Conservation (phyloP, 768 basidiomycete genomes). For the Boletales sp. region DNA sequence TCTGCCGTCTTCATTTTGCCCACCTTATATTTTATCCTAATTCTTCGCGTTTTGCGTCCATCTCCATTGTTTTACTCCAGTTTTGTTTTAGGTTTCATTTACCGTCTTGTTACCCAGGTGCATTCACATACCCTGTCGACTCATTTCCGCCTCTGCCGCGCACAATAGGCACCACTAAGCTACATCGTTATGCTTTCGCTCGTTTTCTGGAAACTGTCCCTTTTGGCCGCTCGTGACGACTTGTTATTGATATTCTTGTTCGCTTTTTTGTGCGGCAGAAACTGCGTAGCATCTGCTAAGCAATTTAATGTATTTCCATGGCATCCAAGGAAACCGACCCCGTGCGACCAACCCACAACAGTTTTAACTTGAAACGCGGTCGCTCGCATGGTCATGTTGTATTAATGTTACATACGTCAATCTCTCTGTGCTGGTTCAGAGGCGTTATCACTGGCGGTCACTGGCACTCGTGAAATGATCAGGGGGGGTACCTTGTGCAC, state of each 20-base stretch:
- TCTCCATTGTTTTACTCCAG: slow-evolving; percentile 16
- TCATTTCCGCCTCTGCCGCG: slow-evolving; percentile 12
- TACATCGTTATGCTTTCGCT: slow-evolving; percentile 26
- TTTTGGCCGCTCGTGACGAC: slow-evolving; percentile 17
- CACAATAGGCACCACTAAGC: slow-evolving; percentile 18
- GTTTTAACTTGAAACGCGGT: not conserved
- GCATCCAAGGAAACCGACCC: not conserved
- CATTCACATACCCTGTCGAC: slow-evolving; percentile 21
- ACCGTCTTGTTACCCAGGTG: slow-evolving; percentile 22
- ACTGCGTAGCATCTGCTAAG: not conserved
- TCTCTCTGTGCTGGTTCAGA: no score
- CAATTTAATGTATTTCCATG: slow-evolving; percentile 22
- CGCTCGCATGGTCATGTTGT: no score
- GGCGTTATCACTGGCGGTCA: no score
- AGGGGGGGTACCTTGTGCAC: no score
- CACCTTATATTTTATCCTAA: slow-evolving; percentile 24
- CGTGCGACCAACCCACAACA: not conserved
- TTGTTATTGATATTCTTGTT: slow-evolving; percentile 21
- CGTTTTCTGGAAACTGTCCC: slow-evolving; percentile 18
- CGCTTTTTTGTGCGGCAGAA: slow-evolving; percentile 8
- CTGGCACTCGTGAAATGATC: no score
- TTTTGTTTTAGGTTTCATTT: slow-evolving; percentile 12
- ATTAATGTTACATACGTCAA: no score
- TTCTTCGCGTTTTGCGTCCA: slow-evolving; percentile 20
- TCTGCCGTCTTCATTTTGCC: slow-evolving; percentile 18